Evolutionary conservation across 140 eudicot species (phyloP).

Genomic region (Oenanthe javanica): DNA sequence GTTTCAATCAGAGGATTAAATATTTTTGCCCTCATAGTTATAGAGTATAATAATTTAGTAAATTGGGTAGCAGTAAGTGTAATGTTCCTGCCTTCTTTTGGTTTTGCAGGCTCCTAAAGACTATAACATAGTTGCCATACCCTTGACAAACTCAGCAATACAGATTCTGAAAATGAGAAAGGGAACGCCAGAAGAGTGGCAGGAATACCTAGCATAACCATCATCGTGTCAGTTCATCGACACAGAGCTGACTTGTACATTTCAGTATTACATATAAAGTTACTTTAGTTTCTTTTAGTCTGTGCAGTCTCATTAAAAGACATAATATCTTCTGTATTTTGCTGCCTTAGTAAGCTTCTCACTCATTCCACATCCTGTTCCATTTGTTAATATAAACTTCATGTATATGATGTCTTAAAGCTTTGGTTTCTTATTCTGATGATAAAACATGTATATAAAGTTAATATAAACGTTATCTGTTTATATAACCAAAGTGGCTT

Average conservation of each 20-base stretch:
- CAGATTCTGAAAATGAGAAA: constrained; percentile 58
- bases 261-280: constrained; percentile 9
- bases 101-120: constrained; percentile 77
- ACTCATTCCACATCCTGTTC: background rate
- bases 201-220: constrained; percentile 58
- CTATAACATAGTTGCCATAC: constrained; percentile 77
- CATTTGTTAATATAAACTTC: background rate
- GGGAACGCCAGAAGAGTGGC: constrained; percentile 87
- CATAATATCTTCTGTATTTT: constrained; percentile 12
- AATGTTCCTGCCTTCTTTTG: background rate
- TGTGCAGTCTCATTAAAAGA: background rate
- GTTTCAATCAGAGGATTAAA: background rate
- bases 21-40: background rate
- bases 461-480: background rate
- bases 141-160: constrained; percentile 53
- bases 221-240: constrained; percentile 13
- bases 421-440: constrained; percentile 7
- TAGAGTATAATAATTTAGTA: background rate
- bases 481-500: background rate
- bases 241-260: constrained; percentile 22
- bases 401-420: constrained; percentile 22
- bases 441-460: constrained; percentile 17
- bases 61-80: background rate
- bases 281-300: background rate
- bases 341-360: background rate